phyloP scores from a whole-genome alignment of 2,329 filamentous ascomycete genomes.

The Colletotrichum nymphaeae region DNA sequence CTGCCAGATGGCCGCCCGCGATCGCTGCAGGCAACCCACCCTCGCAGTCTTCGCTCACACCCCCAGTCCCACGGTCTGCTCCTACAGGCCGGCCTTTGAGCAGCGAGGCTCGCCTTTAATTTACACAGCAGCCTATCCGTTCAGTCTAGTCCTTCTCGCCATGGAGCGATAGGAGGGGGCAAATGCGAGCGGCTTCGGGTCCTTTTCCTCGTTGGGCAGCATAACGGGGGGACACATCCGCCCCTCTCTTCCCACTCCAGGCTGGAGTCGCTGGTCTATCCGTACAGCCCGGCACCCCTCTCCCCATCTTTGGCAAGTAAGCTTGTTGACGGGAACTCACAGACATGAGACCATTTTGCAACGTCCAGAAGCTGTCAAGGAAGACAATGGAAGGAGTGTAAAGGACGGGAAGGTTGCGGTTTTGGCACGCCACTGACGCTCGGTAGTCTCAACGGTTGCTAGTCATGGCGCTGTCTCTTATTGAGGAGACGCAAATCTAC shows the following conservation, averaged over 20 bases:
- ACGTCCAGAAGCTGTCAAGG: conserved; percentile 2
- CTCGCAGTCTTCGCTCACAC: neutral
- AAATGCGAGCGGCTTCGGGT: neutral
- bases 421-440: neutral
- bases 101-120: neutral
- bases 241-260: neutral
- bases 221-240: neutral
- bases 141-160: neutral
- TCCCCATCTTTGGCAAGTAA: conserved; percentile 1
- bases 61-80: neutral
- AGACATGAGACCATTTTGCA: conserved; percentile 2
- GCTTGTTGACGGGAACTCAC: conserved; percentile 9
- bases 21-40: conserved; percentile 5
- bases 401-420: neutral
- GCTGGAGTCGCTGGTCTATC: neutral
- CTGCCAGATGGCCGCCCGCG: conserved; percentile 13
- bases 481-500: neutral
- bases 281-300: neutral
- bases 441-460: neutral
- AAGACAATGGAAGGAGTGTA: neutral
- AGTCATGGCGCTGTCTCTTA: neutral
- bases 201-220: conserved; percentile 12
- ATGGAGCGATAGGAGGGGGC: neutral
- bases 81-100: no score
- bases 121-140: neutral